phyloP scores from a whole-genome alignment of 73 alveolate genomes.

The Symbiodinium pilosum region DNA sequence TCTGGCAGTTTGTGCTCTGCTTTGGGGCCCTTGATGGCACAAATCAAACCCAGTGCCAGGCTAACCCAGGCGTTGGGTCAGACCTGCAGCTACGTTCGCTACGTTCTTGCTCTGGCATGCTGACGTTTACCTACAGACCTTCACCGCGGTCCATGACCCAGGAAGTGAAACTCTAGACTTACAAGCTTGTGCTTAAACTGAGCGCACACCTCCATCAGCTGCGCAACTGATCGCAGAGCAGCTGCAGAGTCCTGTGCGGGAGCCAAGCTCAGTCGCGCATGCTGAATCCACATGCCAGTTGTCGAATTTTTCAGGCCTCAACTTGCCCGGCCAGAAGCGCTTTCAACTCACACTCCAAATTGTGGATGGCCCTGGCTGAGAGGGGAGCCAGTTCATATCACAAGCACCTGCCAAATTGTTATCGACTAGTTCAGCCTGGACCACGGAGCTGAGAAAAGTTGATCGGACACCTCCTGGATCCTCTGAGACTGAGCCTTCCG shows the following conservation, averaged over 20 bases:
- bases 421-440: not conserved
- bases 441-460: not conserved
- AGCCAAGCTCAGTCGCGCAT: no score
- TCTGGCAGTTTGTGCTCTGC: no score
- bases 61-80: no score
- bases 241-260: not conserved
- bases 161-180: no score
- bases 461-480: not conserved
- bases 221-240: not conserved
- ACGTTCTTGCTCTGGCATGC: no score
- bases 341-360: not conserved
- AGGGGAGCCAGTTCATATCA: not conserved
- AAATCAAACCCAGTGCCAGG: no score
- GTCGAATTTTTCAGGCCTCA: not conserved
- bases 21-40: no score
- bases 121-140: no score
- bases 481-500: not conserved
- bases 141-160: no score
- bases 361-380: not conserved
- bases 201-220: not conserved
- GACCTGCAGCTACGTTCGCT: no score
- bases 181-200: no score
- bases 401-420: not conserved
- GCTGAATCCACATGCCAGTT: not conserved
- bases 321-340: constrained; percentile 15